phyloP scores from a whole-genome alignment of 805 yeast genomes.

The Yarrowia porcina region DNA sequence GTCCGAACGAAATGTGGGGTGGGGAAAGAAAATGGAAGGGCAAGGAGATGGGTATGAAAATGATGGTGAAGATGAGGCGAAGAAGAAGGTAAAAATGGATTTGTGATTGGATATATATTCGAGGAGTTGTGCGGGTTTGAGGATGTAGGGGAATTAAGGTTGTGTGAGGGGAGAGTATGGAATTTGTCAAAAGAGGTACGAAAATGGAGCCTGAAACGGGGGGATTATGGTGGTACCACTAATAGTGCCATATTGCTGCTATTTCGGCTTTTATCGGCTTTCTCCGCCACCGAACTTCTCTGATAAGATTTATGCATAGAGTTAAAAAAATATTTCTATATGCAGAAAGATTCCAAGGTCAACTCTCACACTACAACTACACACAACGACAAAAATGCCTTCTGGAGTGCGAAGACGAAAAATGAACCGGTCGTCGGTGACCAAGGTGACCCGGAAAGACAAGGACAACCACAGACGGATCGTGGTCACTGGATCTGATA shows the following conservation, averaged over 20 bases:
- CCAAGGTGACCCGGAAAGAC: conserved; percentile 63
- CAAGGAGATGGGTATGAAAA: neutral
- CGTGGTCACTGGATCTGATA: conserved; percentile 66
- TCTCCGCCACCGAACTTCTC: neutral
- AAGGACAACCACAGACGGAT: conserved; percentile 70
- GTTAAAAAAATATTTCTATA: conserved; percentile 1
- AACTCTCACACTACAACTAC: neutral
- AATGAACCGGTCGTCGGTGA: conserved; percentile 68
- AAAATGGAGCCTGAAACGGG: neutral
- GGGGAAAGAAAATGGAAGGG: neutral
- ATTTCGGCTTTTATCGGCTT: no score
- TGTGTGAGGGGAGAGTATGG: neutral
- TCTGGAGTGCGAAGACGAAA: conserved; percentile 75
- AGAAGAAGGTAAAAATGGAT: neutral
- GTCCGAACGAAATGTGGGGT: neutral
- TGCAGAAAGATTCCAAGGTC: neutral
- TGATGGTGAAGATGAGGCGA: neutral
- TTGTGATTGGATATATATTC: neutral
- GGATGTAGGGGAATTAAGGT: neutral
- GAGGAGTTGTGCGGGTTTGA: neutral
- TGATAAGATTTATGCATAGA: neutral
- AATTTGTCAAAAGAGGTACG: neutral
- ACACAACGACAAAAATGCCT: conserved; percentile 35
- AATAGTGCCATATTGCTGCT: no score
- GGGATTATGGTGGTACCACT: neutral